These are phyloP conservation scores for Yarrowia galli DNA, from an alignment of 1,139 yeast species.

Conservation along the genomic window DNA sequence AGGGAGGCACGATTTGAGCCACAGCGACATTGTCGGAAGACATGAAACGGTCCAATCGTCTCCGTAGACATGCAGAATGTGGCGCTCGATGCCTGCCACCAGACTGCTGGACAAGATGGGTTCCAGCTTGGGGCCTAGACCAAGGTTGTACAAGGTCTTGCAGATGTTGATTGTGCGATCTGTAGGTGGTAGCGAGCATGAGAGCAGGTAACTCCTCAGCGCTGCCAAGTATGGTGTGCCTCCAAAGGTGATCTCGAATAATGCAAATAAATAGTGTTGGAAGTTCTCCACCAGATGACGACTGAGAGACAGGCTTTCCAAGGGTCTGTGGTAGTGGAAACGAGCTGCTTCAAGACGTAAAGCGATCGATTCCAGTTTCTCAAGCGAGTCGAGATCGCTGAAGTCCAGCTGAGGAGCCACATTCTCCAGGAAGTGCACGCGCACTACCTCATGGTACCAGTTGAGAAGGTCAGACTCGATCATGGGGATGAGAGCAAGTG, in stretches of 20 bases:
- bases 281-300: slow-evolving; percentile 40
- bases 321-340: slow-evolving; percentile 45
- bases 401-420: slow-evolving; percentile 42
- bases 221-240: slow-evolving; percentile 39
- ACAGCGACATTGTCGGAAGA: slow-evolving; percentile 40
- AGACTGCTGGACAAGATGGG: slow-evolving; percentile 15
- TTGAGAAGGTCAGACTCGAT: slow-evolving; percentile 41
- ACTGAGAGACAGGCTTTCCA: slow-evolving; percentile 40
- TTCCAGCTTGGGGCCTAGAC: slow-evolving; percentile 29
- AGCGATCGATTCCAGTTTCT: slow-evolving; percentile 40
- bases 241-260: slow-evolving; percentile 42
- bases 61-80: slow-evolving; percentile 38
- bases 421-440: slow-evolving; percentile 44
- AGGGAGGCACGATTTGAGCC: slow-evolving; percentile 39
- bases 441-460: slow-evolving; percentile 42
- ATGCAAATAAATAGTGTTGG: slow-evolving; percentile 42
- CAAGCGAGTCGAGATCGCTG: slow-evolving; percentile 31
- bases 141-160: slow-evolving; percentile 26
- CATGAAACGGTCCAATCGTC: slow-evolving; percentile 40
- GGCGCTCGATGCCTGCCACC: slow-evolving; percentile 2
- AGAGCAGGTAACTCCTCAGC: slow-evolving; percentile 24
- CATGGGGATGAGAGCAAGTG: slow-evolving; percentile 11
- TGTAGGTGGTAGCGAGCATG: slow-evolving; percentile 33
- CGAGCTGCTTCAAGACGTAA: slow-evolving; percentile 43
- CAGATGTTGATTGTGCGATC: slow-evolving; percentile 31